Percentiles rank a stretch among this genome's conserved stretches.
These are phyloP conservation scores for Xylaria arbuscula DNA, from an alignment of 2,329 filamentous ascomycete species.

Conservation along the genomic window DNA sequence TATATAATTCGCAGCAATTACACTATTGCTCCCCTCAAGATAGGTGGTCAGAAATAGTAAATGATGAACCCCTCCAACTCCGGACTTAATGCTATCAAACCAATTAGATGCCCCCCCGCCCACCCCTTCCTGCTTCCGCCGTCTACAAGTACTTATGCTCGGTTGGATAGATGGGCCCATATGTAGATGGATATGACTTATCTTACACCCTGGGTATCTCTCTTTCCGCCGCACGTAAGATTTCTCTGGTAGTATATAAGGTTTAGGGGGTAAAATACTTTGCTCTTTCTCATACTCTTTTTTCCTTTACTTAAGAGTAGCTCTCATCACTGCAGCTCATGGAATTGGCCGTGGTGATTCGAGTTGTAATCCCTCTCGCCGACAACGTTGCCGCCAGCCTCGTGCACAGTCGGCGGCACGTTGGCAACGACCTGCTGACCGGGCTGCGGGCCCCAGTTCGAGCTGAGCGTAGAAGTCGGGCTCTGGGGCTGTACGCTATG, in stretches of 20 bases:
- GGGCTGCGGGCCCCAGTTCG: constrained; percentile 41
- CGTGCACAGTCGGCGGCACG: constrained; percentile 51
- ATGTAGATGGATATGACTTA: too few relatives aligned
- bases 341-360: constrained; percentile 54
- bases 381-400: constrained; percentile 52
- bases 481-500: constrained; percentile 43
- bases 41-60: constrained; percentile 7
- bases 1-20: constrained; percentile 1
- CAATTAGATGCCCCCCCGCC: constrained; percentile 6
- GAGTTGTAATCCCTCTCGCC: constrained; percentile 48
- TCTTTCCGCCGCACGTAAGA: background rate
- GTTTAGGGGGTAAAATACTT: background rate
- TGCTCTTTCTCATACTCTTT: background rate
- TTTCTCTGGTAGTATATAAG: background rate
- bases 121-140: too few relatives aligned
- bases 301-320: background rate
- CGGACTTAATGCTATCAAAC: constrained; percentile 31
- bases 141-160: too few relatives aligned
- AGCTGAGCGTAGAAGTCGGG: constrained; percentile 45
- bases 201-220: background rate
- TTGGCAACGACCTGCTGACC: constrained; percentile 40
- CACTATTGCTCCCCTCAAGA: background rate
- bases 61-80: constrained; percentile 24
- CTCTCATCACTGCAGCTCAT: constrained; percentile 52
- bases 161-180: too few relatives aligned